Conservation (phyloP, 257 asterid genomes). For the Sherardia arvensis region DNA sequence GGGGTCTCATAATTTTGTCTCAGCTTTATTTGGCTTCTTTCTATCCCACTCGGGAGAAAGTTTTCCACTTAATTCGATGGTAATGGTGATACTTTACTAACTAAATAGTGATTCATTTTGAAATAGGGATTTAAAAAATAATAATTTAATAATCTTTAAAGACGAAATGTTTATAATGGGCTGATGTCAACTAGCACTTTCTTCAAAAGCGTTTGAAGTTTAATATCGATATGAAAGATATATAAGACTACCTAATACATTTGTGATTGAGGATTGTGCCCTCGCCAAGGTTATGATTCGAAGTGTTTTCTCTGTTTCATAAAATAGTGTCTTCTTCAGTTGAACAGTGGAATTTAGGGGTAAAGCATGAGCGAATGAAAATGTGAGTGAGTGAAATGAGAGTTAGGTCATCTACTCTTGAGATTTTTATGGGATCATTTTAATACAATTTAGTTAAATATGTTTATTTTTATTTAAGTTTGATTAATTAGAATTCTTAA, state of each 20-base stretch:
- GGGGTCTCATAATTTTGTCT: constrained; percentile 11
- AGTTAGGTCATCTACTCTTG: no score
- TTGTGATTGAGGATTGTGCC: no score
- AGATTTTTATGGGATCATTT: no score
- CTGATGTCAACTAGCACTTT: constrained; percentile 4
- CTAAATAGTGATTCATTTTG: background rate
- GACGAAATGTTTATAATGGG: background rate
- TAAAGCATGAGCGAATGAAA: background rate
- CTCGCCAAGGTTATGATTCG: background rate
- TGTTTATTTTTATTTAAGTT: no score
- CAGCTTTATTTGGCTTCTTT: constrained; percentile 8
- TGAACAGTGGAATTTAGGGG: background rate
- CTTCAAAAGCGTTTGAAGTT: background rate
- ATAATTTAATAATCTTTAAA: background rate
- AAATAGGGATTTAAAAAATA: no score
- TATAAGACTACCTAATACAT: background rate
- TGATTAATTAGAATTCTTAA: no score
- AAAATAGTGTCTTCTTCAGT: background rate
- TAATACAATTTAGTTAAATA: no score
- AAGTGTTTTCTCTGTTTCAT: background rate
- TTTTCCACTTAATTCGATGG: background rate
- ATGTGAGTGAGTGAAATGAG: no score
- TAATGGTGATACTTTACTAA: background rate
- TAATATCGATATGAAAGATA: background rate
- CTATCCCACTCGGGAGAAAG: background rate